Evolutionary conservation across 2,329 filamentous ascomycete genomes (phyloP).

Genomic region (Beauveria brongniartii): DNA sequence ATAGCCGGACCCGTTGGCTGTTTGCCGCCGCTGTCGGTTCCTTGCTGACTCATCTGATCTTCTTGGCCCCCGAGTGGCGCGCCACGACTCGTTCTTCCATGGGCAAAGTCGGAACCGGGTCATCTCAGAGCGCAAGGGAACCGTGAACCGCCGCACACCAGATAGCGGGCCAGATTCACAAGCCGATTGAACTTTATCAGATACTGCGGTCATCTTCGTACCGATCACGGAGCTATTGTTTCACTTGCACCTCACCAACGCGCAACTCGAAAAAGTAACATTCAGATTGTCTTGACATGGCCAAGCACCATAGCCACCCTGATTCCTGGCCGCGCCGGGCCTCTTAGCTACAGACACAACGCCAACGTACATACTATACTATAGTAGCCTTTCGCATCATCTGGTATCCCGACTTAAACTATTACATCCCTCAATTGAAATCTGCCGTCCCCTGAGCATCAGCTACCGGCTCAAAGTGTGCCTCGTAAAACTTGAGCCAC

Average conservation of each 20-base stretch:
- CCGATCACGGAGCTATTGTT: not conserved
- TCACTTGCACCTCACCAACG: not conserved
- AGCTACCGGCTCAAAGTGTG: constrained; percentile 37
- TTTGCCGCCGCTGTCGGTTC: not conserved
- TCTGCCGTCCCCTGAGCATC: constrained; percentile 41
- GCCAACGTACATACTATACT: not conserved
- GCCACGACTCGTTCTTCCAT: not conserved
- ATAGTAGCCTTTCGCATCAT: not conserved
- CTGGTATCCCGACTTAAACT: not conserved
- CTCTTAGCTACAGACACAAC: constrained; percentile 3
- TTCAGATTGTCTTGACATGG: not conserved
- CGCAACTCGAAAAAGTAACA: not conserved
- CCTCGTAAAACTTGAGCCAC: constrained; percentile 46
- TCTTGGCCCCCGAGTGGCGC: not conserved
- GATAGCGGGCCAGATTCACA: not conserved
- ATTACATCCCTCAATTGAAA: constrained; percentile 35
- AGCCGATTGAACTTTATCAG: not conserved
- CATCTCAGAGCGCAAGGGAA: not conserved
- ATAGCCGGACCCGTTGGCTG: not conserved
- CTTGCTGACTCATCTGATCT: not conserved
- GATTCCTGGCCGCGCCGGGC: not conserved
- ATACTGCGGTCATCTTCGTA: not conserved
- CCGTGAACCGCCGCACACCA: constrained; percentile 1
- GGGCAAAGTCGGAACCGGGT: constrained; percentile 1
- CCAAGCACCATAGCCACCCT: not conserved